These are phyloP conservation scores for Tuber magnatum DNA, from an alignment of 495 filamentous ascomycete species.

Conservation along the genomic window DNA sequence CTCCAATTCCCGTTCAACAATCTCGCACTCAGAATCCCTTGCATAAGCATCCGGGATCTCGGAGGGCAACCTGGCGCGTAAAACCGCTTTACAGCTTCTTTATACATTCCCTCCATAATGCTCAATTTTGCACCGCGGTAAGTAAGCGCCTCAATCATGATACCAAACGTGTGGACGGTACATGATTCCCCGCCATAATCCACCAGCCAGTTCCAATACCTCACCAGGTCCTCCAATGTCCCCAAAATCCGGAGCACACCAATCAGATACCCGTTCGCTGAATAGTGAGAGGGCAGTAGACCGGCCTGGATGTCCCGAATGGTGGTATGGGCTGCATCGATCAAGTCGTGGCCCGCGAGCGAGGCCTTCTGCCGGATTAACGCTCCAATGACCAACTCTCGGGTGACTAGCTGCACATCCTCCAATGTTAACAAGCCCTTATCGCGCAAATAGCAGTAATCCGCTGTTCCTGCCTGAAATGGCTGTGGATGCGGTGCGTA, in stretches of 20 bases:
- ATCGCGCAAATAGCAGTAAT: conserved; percentile 20
- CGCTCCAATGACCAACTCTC: not conserved
- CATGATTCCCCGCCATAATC: not conserved
- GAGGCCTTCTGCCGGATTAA: not conserved
- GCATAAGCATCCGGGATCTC: not conserved
- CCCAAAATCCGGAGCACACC: not conserved
- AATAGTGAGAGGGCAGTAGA: not conserved
- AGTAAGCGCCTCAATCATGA: not conserved
- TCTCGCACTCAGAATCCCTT: not conserved
- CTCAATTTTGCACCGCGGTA: not conserved
- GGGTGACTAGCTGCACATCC: conserved; percentile 4
- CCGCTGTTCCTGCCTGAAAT: not conserved
- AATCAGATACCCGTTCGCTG: not conserved
- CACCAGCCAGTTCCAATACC: not conserved
- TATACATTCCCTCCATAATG: conserved; percentile 1
- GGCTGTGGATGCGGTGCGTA: not conserved
- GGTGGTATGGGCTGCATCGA: not conserved
- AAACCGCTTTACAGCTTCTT: not conserved
- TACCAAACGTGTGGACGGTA: not conserved
- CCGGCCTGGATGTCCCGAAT: not conserved
- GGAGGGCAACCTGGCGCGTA: not conserved
- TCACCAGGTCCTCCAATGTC: not conserved
- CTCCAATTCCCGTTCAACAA: not conserved
- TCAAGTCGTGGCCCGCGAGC: not conserved
- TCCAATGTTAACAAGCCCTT: not conserved